Evolutionary conservation across 1,284 basidiomycete species (phyloP), one percentile per base, ranked within the genome.

Genomic region (Leccinum solheimii): DNA sequence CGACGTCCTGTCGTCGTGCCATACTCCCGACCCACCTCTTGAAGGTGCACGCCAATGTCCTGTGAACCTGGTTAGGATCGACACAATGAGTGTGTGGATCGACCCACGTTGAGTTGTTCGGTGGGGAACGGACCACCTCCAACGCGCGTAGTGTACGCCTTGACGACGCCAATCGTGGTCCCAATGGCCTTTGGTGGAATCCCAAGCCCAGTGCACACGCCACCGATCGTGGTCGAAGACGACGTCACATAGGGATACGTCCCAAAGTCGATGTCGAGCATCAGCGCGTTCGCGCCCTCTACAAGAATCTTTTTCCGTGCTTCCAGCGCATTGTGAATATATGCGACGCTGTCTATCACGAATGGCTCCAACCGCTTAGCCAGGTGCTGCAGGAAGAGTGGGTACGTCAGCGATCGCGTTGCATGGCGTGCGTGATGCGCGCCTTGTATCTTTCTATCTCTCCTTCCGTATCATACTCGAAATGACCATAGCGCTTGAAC

Each of bases 181-280:
- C 93, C 94, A 67, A 99, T 90, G 65, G 85, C 77, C 76, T 88
- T 90, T 4, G 97, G 95, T 6, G 97, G 95, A 62, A 99, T 91
- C 60, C 95, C 97, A 49, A 99, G 87, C 57, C 97, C 97, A 27
- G 96, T 98, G 78, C 94, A 94, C 30, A 98, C 95, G 34, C 95
- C 97, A 53, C 97, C 97, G 64, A 98, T 92, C 53, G 90, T 83
- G 5, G 97, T 98, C 21, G 92, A 90, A 4, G 94, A 96, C 19
- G 93, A 96, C 1, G 97, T 99, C 67, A 99, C 97, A 77, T 86
- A 99, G 1, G 97, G 97, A 75, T 98, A 98, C 3, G 97, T 99
- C 51, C 97, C 97, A 74, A 94, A 97, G 79, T 99, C 97, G 68
- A 99, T 81, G 74, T 99, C 97, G 66, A 99, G 89, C 96, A 99